Percentiles rank a stretch among this genome's conserved stretches.
Evolutionary conservation across 108 stramenopile genomes (phyloP).

Genomic region (Nitzschia putrida): DNA sequence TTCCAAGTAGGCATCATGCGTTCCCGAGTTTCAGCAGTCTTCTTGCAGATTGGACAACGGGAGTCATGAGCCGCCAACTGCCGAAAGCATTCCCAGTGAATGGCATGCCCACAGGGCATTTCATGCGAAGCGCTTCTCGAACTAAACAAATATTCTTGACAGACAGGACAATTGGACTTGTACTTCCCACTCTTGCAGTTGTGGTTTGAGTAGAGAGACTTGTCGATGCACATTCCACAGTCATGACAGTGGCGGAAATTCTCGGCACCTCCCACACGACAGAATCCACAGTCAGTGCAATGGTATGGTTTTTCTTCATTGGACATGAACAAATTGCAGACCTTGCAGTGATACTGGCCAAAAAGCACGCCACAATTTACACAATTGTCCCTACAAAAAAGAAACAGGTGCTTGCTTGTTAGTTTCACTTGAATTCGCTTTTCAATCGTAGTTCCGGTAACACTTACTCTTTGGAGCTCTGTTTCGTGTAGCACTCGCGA

Average conservation of each 20-base stretch:
- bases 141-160: conserved; percentile 82
- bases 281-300: conserved; percentile 85
- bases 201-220: conserved; percentile 62
- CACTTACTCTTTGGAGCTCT: conserved; percentile 79
- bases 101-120: conserved; percentile 87
- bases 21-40: conserved; percentile 87
- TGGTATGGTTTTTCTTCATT: conserved; percentile 84
- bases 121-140: conserved; percentile 75
- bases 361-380: conserved; percentile 68
- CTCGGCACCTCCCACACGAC: conserved; percentile 84
- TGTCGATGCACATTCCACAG: conserved; percentile 91
- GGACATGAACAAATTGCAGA: conserved; percentile 88
- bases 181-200: conserved; percentile 87
- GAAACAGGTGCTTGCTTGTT: no score
- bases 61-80: conserved; percentile 74
- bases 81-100: conserved; percentile 82
- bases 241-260: conserved; percentile 85
- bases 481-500: conserved; percentile 76
- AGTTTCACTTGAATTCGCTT: no score
- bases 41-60: conserved; percentile 87
- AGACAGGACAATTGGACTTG: conserved; percentile 86
- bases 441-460: neutral
- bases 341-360: conserved; percentile 83
- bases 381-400: conserved; percentile 68
- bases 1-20: conserved; percentile 83